A percentile compares a stretch with the other conserved stretches of the same genome.
phyloP scores from a whole-genome alignment of 2,329 filamentous ascomycete genomes.

The Talaromyces atroroseus region DNA sequence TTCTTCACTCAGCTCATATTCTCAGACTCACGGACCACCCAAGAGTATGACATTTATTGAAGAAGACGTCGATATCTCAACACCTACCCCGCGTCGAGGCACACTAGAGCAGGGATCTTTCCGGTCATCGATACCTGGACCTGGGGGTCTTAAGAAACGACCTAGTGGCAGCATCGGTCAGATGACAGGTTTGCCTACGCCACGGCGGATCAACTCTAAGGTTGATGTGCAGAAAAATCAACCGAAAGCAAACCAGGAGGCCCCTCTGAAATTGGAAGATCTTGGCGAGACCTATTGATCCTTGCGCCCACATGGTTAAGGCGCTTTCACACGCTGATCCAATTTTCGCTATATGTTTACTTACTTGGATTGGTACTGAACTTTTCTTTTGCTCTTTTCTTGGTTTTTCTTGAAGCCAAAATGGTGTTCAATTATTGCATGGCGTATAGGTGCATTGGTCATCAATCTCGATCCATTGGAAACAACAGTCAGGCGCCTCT shows the following conservation, averaged over 20 bases:
- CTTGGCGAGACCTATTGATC: constrained; percentile 54
- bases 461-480: neutral
- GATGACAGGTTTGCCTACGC: constrained; percentile 33
- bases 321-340: constrained; percentile 6
- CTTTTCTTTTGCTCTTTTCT: neutral
- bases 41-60: constrained; percentile 54
- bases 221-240: constrained; percentile 32
- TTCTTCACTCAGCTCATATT: constrained; percentile 61
- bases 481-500: constrained; percentile 2
- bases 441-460: constrained; percentile 11
- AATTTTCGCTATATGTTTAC: constrained; percentile 11
- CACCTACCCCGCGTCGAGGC: constrained; percentile 28
- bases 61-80: constrained; percentile 36
- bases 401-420: neutral
- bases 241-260: constrained; percentile 43
- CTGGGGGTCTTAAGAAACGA: constrained; percentile 46
- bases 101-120: constrained; percentile 37
- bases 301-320: neutral
- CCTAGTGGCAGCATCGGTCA: constrained; percentile 41
- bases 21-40: constrained; percentile 53
- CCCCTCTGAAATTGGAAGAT: constrained; percentile 48
- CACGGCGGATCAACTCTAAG: constrained; percentile 36
- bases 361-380: neutral
- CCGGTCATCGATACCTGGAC: constrained; percentile 46
- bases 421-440: constrained; percentile 10